phyloP scores from a whole-genome alignment of 768 basidiomycete genomes.

The Suillus placidus region DNA sequence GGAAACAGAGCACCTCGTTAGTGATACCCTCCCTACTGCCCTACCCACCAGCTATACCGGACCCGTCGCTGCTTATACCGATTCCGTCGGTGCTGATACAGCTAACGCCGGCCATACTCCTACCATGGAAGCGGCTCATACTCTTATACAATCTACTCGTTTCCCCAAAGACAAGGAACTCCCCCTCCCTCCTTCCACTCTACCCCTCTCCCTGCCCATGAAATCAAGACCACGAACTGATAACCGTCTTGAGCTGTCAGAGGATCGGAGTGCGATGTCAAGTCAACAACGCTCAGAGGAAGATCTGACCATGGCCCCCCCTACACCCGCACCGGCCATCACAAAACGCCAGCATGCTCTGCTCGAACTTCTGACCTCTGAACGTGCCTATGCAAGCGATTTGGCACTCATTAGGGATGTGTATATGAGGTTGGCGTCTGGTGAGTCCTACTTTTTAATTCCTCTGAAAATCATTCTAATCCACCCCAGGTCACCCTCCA shows the following conservation, averaged over 20 bases:
- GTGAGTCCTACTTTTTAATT: conserved; percentile 41
- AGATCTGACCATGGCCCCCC: conserved; percentile 24
- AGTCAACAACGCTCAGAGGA: conserved; percentile 25
- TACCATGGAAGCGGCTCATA: conserved; percentile 3
- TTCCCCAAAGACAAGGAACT: conserved; percentile 31
- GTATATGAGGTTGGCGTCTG: conserved; percentile 78
- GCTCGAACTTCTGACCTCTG: conserved; percentile 75
- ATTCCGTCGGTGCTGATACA: conserved; percentile 3
- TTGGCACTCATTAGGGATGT: conserved; percentile 76
- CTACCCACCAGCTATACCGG: neutral
- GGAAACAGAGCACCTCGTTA: neutral
- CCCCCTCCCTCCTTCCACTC: conserved; percentile 29
- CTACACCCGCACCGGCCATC: conserved; percentile 40
- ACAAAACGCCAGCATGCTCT: conserved; percentile 80
- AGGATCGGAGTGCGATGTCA: conserved; percentile 14
- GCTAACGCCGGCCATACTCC: conserved; percentile 4
- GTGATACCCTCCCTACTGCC: neutral
- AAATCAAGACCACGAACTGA: conserved; percentile 25
- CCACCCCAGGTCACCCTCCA: conserved; percentile 40
- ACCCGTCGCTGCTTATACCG: conserved; percentile 5
- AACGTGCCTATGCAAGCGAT: conserved; percentile 84
- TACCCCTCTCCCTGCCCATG: conserved; percentile 2
- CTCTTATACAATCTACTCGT: conserved; percentile 1
- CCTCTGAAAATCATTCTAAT: conserved; percentile 16
- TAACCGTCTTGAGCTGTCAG: conserved; percentile 22